Conservation (phyloP, 2,329 filamentous ascomycete genomes). For the Fonsecaea nubica region DNA sequence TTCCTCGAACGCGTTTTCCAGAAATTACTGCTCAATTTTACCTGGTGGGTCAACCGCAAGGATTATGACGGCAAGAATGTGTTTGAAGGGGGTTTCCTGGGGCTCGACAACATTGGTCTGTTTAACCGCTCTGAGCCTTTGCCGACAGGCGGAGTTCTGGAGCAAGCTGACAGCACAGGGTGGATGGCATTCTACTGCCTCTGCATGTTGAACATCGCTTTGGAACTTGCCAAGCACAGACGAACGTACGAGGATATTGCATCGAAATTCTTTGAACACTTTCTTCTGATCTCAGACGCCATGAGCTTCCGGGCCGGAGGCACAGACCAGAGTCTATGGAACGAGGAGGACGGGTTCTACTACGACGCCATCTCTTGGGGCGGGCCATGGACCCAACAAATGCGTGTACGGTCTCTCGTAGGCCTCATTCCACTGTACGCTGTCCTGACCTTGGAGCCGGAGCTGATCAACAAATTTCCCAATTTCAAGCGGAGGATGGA, state of each 20-base stretch:
- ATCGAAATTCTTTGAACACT: slow-evolving; percentile 98
- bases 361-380: slow-evolving; percentile 98
- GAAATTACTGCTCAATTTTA: slow-evolving; percentile 94
- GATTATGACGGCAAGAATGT: slow-evolving; percentile 94
- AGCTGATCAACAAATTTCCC: slow-evolving; percentile 88
- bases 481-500: slow-evolving; percentile 91
- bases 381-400: slow-evolving; percentile 88
- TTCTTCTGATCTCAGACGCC: slow-evolving; percentile 95
- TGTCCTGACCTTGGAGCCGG: slow-evolving; percentile 88
- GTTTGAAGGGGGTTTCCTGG: slow-evolving; percentile 94
- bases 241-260: slow-evolving; percentile 95
- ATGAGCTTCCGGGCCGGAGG: slow-evolving; percentile 83
- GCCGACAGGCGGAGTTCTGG: slow-evolving; percentile 88
- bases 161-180: slow-evolving; percentile 95
- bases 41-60: slow-evolving; percentile 99
- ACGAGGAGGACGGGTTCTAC: slow-evolving; percentile 94
- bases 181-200: slow-evolving; percentile 99
- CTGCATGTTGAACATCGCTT: slow-evolving; percentile 94
- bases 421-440: slow-evolving; percentile 93
- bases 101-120: slow-evolving; percentile 93
- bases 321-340: slow-evolving; percentile 87
- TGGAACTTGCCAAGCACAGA: slow-evolving; percentile 93
- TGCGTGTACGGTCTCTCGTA: slow-evolving; percentile 89
- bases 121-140: slow-evolving; percentile 97
- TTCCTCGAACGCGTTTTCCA: slow-evolving; percentile 97